A percentile compares a stretch with the other conserved stretches of the same genome.
Conservation (phyloP, 306 rosid genomes). For the Quercus aquifolioides region DNA sequence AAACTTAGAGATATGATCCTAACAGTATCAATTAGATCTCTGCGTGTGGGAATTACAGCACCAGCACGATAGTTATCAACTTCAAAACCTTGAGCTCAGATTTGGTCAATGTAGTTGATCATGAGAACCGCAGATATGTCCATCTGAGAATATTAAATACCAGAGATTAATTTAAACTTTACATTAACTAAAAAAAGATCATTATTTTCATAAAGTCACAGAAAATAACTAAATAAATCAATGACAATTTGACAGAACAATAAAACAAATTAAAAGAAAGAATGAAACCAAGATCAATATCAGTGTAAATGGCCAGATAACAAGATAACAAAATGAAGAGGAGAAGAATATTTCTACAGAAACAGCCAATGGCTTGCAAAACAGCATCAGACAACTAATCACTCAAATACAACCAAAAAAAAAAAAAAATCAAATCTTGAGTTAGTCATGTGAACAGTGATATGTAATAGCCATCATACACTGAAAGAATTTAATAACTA, state of each 20-base stretch:
- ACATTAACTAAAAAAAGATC: neutral
- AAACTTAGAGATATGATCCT: conserved; percentile 19
- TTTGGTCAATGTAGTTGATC: conserved; percentile 84
- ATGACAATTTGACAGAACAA: neutral
- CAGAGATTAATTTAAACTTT: neutral
- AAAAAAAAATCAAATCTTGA: too few species aligned
- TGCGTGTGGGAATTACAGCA: conserved; percentile 76
- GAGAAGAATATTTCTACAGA: neutral
- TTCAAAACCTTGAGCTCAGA: conserved; percentile 88
- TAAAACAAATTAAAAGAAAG: neutral
- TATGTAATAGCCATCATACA: too few species aligned
- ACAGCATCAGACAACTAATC: neutral
- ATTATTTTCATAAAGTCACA: neutral
- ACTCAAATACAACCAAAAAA: neutral
- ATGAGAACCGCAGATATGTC: conserved; percentile 86
- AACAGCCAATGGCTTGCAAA: neutral
- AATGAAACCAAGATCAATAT: neutral
- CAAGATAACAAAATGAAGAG: neutral
- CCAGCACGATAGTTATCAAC: conserved; percentile 84
- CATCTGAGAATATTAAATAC: conserved; percentile 47
- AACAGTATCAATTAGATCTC: conserved; percentile 86
- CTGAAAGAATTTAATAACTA: neutral
- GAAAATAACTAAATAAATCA: neutral
- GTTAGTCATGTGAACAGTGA: neutral
- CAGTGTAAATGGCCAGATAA: neutral